Base-by-base conservation (phyloP, 164 flowering plant genomes). In the Protea cynaroides region DNA sequence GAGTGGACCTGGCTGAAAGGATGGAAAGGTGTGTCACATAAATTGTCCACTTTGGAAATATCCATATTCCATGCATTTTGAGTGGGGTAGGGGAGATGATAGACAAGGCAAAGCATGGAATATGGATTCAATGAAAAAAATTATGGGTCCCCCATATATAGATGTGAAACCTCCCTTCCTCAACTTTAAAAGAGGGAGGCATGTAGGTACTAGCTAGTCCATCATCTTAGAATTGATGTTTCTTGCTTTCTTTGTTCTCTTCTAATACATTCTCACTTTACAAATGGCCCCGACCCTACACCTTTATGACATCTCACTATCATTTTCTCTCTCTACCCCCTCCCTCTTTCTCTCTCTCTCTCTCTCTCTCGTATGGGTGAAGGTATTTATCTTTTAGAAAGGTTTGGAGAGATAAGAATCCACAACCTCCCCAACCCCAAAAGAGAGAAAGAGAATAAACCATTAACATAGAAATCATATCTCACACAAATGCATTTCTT, bases 121-220 rank as follows among this genome's bases (percentile, higher is more conserved):
- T 50, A 73, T 65, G 61, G 68, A 69, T 65, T 40, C 65, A 53
- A 71, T 68, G 24, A 59, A 72, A 59, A 72, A 40, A 15, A 36
- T 59, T 46, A 63, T 68, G 73, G 77, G 79, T 67, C 66, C 75
- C n/a, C n/a, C n/a, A n/a, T n/a, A n/a, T n/a, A 75, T 64, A 68
- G 67, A 75, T 69, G 67, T 66, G 68, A 69, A 69, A 74, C 72
- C 67, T 43, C 64, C 60, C 66, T 67, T 70, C 61, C 63, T 73
- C 75, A 71, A 46, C 73, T 74, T 67, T 68, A 70, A 25, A 74
- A 74, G 66, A 67, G 59, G 73, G 80, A n/a, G 71, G 71, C 66
- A 73, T 69, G 64, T 74, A 75, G 67, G 64, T 63, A 43, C 63
- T 65, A 59, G 54, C 63, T 65, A 59, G 54, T 61, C 46, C 68